Percentiles rank a stretch among this genome's conserved stretches.
Evolutionary conservation across 2,329 filamentous ascomycete species (phyloP).

Genomic region (Plectosphaerella plurivora): DNA sequence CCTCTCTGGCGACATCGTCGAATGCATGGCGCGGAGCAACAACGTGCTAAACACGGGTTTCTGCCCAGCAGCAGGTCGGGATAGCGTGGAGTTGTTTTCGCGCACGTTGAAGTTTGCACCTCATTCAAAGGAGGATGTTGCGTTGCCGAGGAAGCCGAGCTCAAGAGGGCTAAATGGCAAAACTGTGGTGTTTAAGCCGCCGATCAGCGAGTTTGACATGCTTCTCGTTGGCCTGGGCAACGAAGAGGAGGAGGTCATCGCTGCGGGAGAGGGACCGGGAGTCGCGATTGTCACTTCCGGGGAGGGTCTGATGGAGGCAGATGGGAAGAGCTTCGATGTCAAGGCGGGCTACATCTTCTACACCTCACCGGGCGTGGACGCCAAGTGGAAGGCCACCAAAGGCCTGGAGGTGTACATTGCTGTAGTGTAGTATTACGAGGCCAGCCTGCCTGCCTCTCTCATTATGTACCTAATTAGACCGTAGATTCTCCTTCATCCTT

Average conservation of each 20-base stretch:
- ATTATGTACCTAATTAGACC: not conserved
- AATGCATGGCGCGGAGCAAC: slow-evolving; percentile 73
- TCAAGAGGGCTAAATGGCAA: slow-evolving; percentile 50
- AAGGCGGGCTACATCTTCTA: slow-evolving; percentile 63
- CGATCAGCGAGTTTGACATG: slow-evolving; percentile 69
- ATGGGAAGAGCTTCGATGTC: slow-evolving; percentile 47
- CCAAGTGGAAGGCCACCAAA: slow-evolving; percentile 23
- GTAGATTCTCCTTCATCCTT: not conserved
- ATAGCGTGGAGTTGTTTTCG: slow-evolving; percentile 60
- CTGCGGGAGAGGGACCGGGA: slow-evolving; percentile 53
- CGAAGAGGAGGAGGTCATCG: slow-evolving; percentile 55
- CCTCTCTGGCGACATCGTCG: slow-evolving; percentile 67
- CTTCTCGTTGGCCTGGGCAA: slow-evolving; percentile 51
- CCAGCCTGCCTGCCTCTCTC: not conserved
- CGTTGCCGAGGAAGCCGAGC: slow-evolving; percentile 32
- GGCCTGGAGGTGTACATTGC: slow-evolving; percentile 32
- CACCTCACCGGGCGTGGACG: slow-evolving; percentile 48
- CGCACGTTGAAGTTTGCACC: slow-evolving; percentile 60
- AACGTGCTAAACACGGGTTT: slow-evolving; percentile 74
- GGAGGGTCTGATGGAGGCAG: slow-evolving; percentile 48
- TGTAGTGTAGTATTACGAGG: slow-evolving; percentile 12
- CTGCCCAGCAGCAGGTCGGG: slow-evolving; percentile 61
- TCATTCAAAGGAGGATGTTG: slow-evolving; percentile 51
- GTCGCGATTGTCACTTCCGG: slow-evolving; percentile 61
- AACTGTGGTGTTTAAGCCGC: slow-evolving; percentile 60